Conservation (phyloP, 176 grass and related monocot genomes). For the Poa annua region DNA sequence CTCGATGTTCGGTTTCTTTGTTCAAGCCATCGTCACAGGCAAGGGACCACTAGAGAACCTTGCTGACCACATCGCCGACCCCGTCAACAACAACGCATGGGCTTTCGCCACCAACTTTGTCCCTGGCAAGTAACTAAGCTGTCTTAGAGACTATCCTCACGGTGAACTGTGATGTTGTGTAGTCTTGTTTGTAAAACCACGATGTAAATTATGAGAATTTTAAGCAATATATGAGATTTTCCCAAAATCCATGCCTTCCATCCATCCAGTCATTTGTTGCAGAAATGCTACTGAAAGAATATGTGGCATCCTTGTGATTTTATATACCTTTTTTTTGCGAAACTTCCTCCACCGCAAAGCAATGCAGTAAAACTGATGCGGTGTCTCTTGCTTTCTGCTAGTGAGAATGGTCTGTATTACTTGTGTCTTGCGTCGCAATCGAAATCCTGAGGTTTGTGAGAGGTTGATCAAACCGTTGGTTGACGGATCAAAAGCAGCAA, state of each 20-base stretch:
- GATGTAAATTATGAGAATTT: background rate
- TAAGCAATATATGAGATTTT: background rate
- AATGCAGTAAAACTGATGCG: background rate
- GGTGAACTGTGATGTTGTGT: background rate
- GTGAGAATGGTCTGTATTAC: background rate
- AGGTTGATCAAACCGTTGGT: background rate
- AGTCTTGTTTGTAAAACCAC: background rate
- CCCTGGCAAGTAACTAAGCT: background rate
- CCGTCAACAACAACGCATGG: background rate
- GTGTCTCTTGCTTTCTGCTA: background rate
- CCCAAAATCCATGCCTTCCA: background rate
- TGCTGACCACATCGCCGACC: background rate
- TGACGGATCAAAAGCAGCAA: background rate
- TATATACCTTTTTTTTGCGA: background rate
- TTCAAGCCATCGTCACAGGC: background rate
- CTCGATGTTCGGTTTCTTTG: background rate
- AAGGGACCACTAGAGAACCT: conserved; percentile 3
- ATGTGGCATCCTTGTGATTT: background rate
- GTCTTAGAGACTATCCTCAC: background rate
- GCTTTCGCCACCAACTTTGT: background rate
- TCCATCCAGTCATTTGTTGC: background rate
- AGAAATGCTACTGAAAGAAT: background rate
- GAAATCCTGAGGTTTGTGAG: background rate
- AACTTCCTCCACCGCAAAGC: background rate
- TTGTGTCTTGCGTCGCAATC: background rate